Conservation (phyloP, 2,329 filamentous ascomycete genomes). For the Trichoderma arundinaceum region DNA sequence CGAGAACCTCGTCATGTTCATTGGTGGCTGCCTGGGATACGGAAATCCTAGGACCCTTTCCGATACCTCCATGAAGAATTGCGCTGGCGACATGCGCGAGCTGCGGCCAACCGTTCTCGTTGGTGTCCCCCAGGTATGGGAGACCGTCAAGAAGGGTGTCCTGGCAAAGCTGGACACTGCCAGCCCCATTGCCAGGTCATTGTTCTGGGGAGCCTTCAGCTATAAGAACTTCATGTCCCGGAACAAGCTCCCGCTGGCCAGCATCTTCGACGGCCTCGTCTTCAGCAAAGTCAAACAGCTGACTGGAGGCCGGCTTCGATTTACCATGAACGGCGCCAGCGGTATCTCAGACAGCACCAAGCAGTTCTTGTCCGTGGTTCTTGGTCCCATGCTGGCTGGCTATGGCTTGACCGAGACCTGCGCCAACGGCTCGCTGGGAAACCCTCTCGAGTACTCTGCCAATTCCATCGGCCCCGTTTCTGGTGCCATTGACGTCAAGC, state of each 20-base stretch:
- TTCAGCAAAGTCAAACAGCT: constrained; percentile 92
- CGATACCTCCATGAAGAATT: constrained; percentile 85
- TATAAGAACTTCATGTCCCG: constrained; percentile 65
- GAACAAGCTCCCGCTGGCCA: constrained; percentile 67
- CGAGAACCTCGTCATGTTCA: constrained; percentile 87
- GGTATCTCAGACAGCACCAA: constrained; percentile 87
- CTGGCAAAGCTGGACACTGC: constrained; percentile 76
- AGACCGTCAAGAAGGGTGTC: constrained; percentile 95
- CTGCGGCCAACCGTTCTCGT: constrained; percentile 88
- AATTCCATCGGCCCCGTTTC: constrained; percentile 78
- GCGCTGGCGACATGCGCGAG: constrained; percentile 90
- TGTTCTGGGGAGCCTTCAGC: constrained; percentile 75
- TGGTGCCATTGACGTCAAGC: constrained; percentile 81
- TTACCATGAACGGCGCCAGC: constrained; percentile 93
- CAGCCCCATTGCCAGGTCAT: constrained; percentile 70
- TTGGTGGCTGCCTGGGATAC: constrained; percentile 92
- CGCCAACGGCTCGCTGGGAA: constrained; percentile 80
- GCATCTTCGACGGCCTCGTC: constrained; percentile 77
- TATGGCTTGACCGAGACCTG: constrained; percentile 95
- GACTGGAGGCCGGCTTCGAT: constrained; percentile 85
- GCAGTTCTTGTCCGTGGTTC: constrained; percentile 87
- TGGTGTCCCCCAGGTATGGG: constrained; percentile 96
- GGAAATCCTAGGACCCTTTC: constrained; percentile 89
- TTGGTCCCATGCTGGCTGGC: constrained; percentile 92
- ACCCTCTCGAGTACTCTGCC: constrained; percentile 83